Evolutionary conservation across 2,329 filamentous ascomycete genomes (phyloP).

Genomic region (Immersiporthe knoxdaviesiana): DNA sequence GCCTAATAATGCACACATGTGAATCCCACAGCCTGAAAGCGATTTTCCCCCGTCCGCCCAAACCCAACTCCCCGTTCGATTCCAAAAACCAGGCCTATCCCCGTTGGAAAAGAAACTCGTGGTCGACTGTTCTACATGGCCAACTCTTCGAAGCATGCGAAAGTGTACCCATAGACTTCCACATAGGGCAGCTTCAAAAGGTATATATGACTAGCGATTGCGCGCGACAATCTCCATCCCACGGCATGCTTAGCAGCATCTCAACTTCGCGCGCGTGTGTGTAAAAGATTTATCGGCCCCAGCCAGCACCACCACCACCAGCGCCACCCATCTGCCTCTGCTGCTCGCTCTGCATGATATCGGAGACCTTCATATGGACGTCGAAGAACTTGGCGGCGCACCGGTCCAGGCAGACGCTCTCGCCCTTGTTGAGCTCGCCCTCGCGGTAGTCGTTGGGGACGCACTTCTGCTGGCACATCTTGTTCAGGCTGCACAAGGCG

Average conservation of each 20-base stretch:
- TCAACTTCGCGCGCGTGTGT: background rate
- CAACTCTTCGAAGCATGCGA: background rate
- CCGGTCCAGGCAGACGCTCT: slow-evolving; percentile 96
- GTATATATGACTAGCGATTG: background rate
- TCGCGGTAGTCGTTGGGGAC: slow-evolving; percentile 92
- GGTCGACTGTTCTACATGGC: background rate
- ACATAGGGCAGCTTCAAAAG: background rate
- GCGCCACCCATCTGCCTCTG: slow-evolving; percentile 63
- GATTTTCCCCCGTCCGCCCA: background rate
- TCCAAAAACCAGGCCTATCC: background rate
- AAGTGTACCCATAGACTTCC: background rate
- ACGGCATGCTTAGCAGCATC: background rate
- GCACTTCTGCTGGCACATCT: slow-evolving; percentile 93
- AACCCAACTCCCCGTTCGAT: background rate
- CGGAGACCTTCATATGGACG: slow-evolving; percentile 95
- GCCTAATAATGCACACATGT: slow-evolving; percentile 2
- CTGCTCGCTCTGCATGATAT: slow-evolving; percentile 92
- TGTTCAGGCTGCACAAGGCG: slow-evolving; percentile 67
- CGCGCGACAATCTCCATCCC: background rate
- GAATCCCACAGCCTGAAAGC: background rate
- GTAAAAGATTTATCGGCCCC: slow-evolving; percentile 24
- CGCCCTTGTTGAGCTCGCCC: slow-evolving; percentile 96
- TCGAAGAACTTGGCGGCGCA: slow-evolving; percentile 99
- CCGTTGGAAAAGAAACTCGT: background rate
- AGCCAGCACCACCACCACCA: slow-evolving; percentile 50